A percentile compares a stretch with the other conserved stretches of the same genome.
Conservation (phyloP, 371 early-diverging fungal species). For the Dentiscutata heterogama region DNA sequence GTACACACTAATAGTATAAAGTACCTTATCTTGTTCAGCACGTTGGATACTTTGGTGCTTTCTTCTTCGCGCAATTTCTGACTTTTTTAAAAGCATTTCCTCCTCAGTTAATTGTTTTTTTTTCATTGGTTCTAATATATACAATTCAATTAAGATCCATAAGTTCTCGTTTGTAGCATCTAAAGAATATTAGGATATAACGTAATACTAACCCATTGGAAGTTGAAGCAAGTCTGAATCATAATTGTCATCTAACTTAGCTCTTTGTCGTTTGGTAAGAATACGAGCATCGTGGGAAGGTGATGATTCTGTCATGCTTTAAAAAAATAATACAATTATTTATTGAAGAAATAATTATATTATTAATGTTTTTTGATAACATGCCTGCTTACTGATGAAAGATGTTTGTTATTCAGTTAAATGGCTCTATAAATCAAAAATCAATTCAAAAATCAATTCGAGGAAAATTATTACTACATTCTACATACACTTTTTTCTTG, state of each 20-base stretch:
- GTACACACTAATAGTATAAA: not conserved
- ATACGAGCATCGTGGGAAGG: not conserved
- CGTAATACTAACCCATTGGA: conserved; percentile 36
- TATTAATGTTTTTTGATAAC: not conserved
- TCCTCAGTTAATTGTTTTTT: conserved; percentile 49
- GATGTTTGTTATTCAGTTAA: not conserved
- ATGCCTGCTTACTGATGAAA: not conserved
- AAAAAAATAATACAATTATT: not conserved
- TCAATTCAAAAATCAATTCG: no score
- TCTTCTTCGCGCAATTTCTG: conserved; percentile 48
- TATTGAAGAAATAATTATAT: not conserved
- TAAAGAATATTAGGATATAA: not conserved
- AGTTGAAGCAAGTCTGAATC: conserved; percentile 47
- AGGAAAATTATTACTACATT: not conserved
- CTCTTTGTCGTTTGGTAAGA: conserved; percentile 48
- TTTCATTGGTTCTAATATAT: conserved; percentile 39
- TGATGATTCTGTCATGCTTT: not conserved
- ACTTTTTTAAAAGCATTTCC: conserved; percentile 45
- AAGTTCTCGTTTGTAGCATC: not conserved
- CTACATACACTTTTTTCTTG: conserved; percentile 4
- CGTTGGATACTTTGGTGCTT: conserved; percentile 51
- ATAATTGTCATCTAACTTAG: conserved; percentile 48
- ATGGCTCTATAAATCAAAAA: not conserved
- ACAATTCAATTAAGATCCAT: not conserved
- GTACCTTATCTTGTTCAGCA: conserved; percentile 49